Evolutionary conservation across 2,329 filamentous ascomycete genomes (phyloP).

Genomic region (Aspergillus neoniger): DNA sequence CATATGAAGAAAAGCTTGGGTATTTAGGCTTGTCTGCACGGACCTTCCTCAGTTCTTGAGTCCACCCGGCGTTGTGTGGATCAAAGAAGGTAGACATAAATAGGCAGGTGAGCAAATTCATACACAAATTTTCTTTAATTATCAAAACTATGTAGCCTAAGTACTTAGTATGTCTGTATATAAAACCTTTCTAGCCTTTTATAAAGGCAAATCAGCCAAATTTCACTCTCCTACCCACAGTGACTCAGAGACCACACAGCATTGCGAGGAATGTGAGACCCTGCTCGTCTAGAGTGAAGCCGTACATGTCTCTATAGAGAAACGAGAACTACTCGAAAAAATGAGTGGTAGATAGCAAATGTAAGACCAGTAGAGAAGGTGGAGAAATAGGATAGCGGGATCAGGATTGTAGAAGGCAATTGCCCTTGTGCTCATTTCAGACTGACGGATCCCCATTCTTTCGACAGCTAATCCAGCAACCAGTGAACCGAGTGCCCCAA

Average conservation of each 20-base stretch:
- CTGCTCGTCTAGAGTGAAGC: constrained; percentile 38
- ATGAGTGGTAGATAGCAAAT: constrained; percentile 39
- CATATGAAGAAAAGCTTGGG: no score
- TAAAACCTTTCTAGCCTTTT: no score
- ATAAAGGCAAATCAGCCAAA: no score
- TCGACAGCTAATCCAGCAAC: constrained; percentile 60
- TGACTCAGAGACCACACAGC: constrained; percentile 15
- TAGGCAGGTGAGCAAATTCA: no score
- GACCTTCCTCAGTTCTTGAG: no score
- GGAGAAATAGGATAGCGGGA: constrained; percentile 43
- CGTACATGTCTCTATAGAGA: constrained; percentile 45
- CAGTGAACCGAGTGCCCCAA: constrained; percentile 57
- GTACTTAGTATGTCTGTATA: no score
- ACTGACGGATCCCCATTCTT: constrained; percentile 54
- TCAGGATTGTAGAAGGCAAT: constrained; percentile 25
- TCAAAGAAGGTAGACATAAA: no score
- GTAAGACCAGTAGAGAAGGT: constrained; percentile 45
- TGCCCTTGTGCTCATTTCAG: constrained; percentile 25
- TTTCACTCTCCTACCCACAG: no score
- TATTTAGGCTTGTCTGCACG: no score
- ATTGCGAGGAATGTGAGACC: constrained; percentile 45
- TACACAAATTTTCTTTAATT: no score
- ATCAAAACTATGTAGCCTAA: no score
- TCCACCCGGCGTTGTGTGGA: no score
- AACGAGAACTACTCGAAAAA: constrained; percentile 50